Base-by-base conservation (phyloP, 495 filamentous ascomycete species). In the Aspergillus homomorphus region DNA sequence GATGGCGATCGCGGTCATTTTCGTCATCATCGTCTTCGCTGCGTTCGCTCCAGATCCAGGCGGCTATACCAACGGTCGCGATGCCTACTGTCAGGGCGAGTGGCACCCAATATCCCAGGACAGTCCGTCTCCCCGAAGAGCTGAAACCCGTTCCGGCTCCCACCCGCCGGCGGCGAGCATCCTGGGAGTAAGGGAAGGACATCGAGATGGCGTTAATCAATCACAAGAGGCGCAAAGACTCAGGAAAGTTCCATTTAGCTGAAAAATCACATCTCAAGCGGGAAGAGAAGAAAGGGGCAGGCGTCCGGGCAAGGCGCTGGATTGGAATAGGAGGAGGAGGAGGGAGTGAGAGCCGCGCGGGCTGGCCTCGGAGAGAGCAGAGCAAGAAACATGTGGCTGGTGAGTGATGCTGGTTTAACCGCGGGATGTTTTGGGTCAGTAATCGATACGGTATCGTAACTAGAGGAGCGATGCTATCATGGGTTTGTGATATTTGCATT, bases 41-140 rank as follows among this genome's bases (percentile, higher is more conserved):
- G 67, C 90, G 85, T 75, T 94, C 90, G 73, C 88, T 93, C 92
- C 91, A 96, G 26, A 92, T 83, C 92, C 92, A 97, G 21, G 92
- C 90, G 23, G 86, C 92, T 52, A 94, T 76, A 26, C 91, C 90
- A 53, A 89, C 82, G 21, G 92, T 89, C 38, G 92, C 92, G 62
- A 92, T 82, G 51, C 91, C 91, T 38, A 93, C 85, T 43, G 92
- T 96, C 58, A 96, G 67, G 51, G 85, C 86, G 45, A 96, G 75
- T 54, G 92, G 92, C 54, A 93, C 81, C 90, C 91, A 96, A 74
- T 92, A 91, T 65, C 87, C 84, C 68, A 89, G 77, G 52, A 87
- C 82, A 53, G 84, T 84, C 64, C 90, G 87, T 64, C 84, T 79
- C 38, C 78, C 74, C n/a, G 75, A 69, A 61, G 81, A 76, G 73